Percentiles rank a stretch among this genome's conserved stretches.
These are phyloP conservation scores for Orychophragmus violaceus DNA, from an alignment of 345 rosid genomes.

Conservation along the genomic window DNA sequence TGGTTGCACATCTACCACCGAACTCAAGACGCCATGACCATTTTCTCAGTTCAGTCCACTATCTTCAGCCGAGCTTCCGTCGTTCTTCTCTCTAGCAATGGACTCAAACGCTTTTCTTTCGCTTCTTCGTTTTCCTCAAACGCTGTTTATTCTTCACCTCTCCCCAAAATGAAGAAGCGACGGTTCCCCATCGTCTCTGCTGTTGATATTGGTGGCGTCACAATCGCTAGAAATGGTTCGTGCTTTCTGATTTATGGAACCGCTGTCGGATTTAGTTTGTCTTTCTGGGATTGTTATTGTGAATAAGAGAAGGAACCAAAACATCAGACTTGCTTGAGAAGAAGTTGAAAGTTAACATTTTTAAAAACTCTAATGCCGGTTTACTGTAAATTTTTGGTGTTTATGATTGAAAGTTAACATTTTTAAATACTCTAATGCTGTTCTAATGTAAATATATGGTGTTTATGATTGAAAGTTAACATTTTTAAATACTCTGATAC, in stretches of 20 bases:
- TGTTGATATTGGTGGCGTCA: constrained; percentile 70
- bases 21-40: constrained; percentile 24
- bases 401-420: background rate
- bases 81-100: constrained; percentile 23
- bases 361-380: too few species aligned
- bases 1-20: background rate
- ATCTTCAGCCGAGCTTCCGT: constrained; percentile 36
- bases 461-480: too few species aligned
- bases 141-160: constrained; percentile 30
- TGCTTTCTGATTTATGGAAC: background rate
- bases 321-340: too few species aligned
- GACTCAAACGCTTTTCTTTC: constrained; percentile 29
- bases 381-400: too few species aligned
- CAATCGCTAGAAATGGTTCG: constrained; percentile 62
- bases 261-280: background rate
- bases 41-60: constrained; percentile 32
- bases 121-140: constrained; percentile 40
- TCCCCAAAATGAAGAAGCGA: constrained; percentile 37
- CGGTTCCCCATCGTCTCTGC: constrained; percentile 49
- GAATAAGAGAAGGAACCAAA: too few species aligned
- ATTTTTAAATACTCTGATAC: too few species aligned
- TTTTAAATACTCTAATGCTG: too few species aligned
- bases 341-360: background rate
- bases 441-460: too few species aligned
- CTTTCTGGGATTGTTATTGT: background rate